phyloP scores from a whole-genome alignment of 1,139 yeast genomes.

The Taphrina communis region DNA sequence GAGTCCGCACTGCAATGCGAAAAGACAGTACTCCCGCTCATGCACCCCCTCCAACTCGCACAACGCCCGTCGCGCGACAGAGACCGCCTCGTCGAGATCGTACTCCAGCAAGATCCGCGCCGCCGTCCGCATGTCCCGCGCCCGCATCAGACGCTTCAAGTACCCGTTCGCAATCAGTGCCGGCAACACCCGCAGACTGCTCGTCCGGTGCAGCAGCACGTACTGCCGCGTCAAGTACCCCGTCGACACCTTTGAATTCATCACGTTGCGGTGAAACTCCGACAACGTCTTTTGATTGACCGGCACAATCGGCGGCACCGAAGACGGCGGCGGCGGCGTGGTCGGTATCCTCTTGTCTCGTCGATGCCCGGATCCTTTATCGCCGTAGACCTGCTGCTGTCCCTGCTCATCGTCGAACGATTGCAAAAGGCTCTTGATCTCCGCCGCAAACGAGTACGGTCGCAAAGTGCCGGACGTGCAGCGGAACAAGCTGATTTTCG shows the following conservation, averaged over 20 bases:
- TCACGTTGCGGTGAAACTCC: constrained; percentile 14
- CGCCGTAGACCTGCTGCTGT: too few species aligned
- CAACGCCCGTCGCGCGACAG: constrained; percentile 4
- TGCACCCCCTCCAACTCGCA: neutral
- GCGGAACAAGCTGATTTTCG: neutral
- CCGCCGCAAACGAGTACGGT: constrained; percentile 17
- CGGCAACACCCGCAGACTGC: constrained; percentile 22
- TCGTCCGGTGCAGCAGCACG: constrained; percentile 2
- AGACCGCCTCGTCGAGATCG: constrained; percentile 21
- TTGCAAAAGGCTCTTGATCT: constrained; percentile 4
- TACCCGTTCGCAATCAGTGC: constrained; percentile 3
- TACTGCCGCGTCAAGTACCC: constrained; percentile 10
- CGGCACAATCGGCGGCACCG: constrained; percentile 5
- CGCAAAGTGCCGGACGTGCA: constrained; percentile 16
- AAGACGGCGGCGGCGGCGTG: neutral
- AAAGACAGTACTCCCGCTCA: constrained; percentile 20
- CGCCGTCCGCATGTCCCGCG: constrained; percentile 2
- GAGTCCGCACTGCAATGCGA: neutral
- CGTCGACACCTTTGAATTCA: constrained; percentile 7
- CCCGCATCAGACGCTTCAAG: constrained; percentile 6
- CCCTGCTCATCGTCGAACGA: constrained; percentile 2
- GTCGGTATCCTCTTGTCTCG: too few species aligned
- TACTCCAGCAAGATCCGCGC: constrained; percentile 13
- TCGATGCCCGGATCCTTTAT: too few species aligned
- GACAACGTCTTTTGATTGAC: neutral